phyloP scores from a whole-genome alignment of 2,329 filamentous ascomycete genomes.

The Colletotrichum spaethianum region DNA sequence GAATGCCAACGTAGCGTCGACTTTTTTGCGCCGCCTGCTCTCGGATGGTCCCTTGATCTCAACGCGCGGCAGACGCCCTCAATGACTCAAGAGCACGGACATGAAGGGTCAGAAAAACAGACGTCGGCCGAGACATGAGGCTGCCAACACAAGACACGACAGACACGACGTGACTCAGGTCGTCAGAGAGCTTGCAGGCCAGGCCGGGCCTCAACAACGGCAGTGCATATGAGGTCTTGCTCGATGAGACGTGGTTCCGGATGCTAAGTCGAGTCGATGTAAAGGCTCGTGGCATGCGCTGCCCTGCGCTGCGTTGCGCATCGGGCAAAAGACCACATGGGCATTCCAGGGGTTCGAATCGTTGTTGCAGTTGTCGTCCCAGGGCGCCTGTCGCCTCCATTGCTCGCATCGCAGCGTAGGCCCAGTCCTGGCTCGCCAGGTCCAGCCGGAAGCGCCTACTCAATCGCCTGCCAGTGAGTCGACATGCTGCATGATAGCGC shows the following conservation, averaged over 20 bases:
- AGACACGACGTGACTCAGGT: conserved; percentile 34
- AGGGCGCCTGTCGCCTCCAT: conserved; percentile 12
- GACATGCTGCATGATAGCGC: not conserved
- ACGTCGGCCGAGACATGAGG: conserved; percentile 28
- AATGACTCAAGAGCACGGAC: conserved; percentile 13
- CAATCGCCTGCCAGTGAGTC: not conserved
- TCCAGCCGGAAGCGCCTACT: not conserved
- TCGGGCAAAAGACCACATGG: conserved; percentile 31
- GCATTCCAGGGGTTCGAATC: conserved; percentile 33
- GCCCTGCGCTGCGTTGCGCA: conserved; percentile 22
- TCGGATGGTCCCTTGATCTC: conserved; percentile 11
- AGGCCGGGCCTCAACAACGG: conserved; percentile 32
- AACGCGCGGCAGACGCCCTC: not conserved
- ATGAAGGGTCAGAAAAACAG: conserved; percentile 7
- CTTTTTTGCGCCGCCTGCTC: conserved; percentile 3
- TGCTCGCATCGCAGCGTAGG: conserved; percentile 24
- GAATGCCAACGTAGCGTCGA: conserved; percentile 12
- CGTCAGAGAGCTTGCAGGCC: conserved; percentile 18
- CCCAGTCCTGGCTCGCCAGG: conserved; percentile 15
- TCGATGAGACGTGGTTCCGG: conserved; percentile 11
- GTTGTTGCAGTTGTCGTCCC: conserved; percentile 21
- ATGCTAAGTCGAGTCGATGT: conserved; percentile 9
- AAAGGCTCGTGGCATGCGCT: conserved; percentile 33
- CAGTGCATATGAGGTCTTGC: conserved; percentile 31
- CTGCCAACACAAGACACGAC: conserved; percentile 23